Percentiles rank a stretch among this genome's conserved stretches.
These are phyloP conservation scores for Aspergillus candidus DNA, from an alignment of 2,329 filamentous ascomycete genomes.

Conservation along the genomic window DNA sequence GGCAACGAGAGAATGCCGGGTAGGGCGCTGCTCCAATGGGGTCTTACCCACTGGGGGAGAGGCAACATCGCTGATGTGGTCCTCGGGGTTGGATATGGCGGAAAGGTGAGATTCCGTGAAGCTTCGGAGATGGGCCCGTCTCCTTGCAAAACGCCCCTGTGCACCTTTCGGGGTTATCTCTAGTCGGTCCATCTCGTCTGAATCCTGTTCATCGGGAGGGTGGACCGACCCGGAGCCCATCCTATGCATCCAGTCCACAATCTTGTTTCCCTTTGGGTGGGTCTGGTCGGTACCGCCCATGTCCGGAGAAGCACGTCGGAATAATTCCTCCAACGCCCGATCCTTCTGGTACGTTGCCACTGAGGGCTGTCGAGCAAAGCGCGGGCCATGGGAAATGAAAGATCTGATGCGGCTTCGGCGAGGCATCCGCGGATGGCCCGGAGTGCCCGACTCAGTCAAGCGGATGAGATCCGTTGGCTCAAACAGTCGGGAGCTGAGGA, in stretches of 20 bases:
- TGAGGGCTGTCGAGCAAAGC: constrained; percentile 72
- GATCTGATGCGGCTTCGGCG: constrained; percentile 53
- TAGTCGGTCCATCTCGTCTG: constrained; percentile 52
- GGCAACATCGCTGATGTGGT: constrained; percentile 31
- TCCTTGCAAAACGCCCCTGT: constrained; percentile 43
- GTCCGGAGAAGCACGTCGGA: constrained; percentile 63
- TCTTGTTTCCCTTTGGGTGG: constrained; percentile 68
- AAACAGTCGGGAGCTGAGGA: constrained; percentile 69
- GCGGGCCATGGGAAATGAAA: constrained; percentile 61
- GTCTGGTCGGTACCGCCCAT: constrained; percentile 48
- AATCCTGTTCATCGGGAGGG: constrained; percentile 57
- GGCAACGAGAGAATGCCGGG: constrained; percentile 19
- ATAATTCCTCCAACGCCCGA: constrained; percentile 83
- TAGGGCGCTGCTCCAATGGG: constrained; percentile 33
- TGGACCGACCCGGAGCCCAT: constrained; percentile 51
- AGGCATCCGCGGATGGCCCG: constrained; percentile 54
- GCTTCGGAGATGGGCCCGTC: constrained; percentile 32
- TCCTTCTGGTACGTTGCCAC: constrained; percentile 86
- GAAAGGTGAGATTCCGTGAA: constrained; percentile 49
- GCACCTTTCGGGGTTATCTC: constrained; percentile 49
- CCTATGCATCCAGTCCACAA: constrained; percentile 85
- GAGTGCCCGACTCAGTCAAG: constrained; percentile 49
- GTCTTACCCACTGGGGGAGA: constrained; percentile 33
- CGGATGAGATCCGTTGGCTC: constrained; percentile 85
- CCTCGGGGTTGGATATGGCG: constrained; percentile 54